A percentile compares a stretch with the other conserved stretches of the same genome.
Conservation (phyloP, 2,329 filamentous ascomycete genomes). For the Endoconidiophora laricicola region DNA sequence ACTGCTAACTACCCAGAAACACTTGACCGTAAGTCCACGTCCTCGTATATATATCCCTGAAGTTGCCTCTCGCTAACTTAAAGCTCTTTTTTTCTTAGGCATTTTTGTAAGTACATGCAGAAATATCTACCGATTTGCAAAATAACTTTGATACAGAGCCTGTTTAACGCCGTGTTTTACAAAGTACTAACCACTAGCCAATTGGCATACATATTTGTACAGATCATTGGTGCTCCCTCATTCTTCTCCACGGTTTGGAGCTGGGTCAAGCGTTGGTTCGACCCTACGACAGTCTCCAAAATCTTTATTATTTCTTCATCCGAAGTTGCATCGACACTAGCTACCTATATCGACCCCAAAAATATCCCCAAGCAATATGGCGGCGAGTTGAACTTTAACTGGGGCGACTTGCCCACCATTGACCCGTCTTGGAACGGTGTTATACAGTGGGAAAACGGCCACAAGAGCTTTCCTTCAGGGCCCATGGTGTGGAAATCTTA, state of each 20-base stretch:
- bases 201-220: slow-evolving; percentile 19
- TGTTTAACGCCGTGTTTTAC: too few species aligned
- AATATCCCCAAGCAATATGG: slow-evolving; percentile 86
- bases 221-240: slow-evolving; percentile 68
- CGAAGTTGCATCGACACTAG: slow-evolving; percentile 62
- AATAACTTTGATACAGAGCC: too few species aligned
- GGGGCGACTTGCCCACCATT: slow-evolving; percentile 57
- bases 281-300: slow-evolving; percentile 85
- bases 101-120: slow-evolving; percentile 12
- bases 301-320: slow-evolving; percentile 70
- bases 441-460: slow-evolving; percentile 34
- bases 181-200: slow-evolving; percentile 4
- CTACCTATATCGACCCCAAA: slow-evolving; percentile 61
- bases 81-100: neutral
- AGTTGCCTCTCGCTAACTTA: slow-evolving; percentile 1
- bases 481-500: slow-evolving; percentile 41
- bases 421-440: slow-evolving; percentile 42
- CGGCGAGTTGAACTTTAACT: slow-evolving; percentile 68
- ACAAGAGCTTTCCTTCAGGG: slow-evolving; percentile 36
- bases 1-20: slow-evolving; percentile 94
- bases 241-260: slow-evolving; percentile 92
- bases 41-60: neutral
- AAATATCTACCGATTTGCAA: neutral
- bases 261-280: slow-evolving; percentile 92
- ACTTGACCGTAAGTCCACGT: slow-evolving; percentile 54